phyloP scores from a whole-genome alignment of 2,329 filamentous ascomycete species.

The Chaetomium sp. region DNA sequence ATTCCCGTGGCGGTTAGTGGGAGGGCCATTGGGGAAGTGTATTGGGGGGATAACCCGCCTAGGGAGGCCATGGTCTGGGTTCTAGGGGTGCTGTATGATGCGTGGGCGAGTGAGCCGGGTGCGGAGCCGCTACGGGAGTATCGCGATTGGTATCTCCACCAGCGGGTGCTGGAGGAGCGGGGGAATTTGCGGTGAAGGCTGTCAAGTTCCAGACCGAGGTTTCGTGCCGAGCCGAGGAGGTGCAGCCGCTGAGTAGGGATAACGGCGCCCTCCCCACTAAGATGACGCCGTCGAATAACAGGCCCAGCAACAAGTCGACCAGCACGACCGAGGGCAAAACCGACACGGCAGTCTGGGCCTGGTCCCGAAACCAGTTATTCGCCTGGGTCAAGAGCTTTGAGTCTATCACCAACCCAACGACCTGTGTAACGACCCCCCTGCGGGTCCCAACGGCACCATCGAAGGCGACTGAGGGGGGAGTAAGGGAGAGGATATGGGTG shows the following conservation, averaged over 20 bases:
- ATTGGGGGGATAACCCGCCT: slow-evolving; percentile 18
- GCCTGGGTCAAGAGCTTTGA: slow-evolving; percentile 19
- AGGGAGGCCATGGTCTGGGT: slow-evolving; percentile 17
- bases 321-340: slow-evolving; percentile 2
- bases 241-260: slow-evolving; percentile 15
- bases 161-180: slow-evolving; percentile 11
- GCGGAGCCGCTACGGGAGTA: slow-evolving; percentile 20
- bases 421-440: slow-evolving; percentile 20
- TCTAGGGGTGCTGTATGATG: slow-evolving; percentile 16
- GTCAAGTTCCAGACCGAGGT: slow-evolving; percentile 17
- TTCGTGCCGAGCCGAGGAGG: slow-evolving; percentile 13
- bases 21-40: slow-evolving; percentile 18
- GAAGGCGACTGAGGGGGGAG: background rate
- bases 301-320: background rate
- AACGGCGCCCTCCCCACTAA: slow-evolving; percentile 21
- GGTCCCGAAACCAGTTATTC: slow-evolving; percentile 14
- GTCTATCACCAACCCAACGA: slow-evolving; percentile 15
- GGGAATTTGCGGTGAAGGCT: slow-evolving; percentile 18
- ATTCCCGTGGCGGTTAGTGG: slow-evolving; percentile 14
- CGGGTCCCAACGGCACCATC: slow-evolving; percentile 23
- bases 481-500: background rate
- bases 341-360: slow-evolving; percentile 19
- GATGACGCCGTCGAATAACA: slow-evolving; percentile 18
- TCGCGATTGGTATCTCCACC: slow-evolving; percentile 23
- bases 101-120: slow-evolving; percentile 17